phyloP scores from a whole-genome alignment of 148 eudicot species.

The Rhododendron molle region DNA sequence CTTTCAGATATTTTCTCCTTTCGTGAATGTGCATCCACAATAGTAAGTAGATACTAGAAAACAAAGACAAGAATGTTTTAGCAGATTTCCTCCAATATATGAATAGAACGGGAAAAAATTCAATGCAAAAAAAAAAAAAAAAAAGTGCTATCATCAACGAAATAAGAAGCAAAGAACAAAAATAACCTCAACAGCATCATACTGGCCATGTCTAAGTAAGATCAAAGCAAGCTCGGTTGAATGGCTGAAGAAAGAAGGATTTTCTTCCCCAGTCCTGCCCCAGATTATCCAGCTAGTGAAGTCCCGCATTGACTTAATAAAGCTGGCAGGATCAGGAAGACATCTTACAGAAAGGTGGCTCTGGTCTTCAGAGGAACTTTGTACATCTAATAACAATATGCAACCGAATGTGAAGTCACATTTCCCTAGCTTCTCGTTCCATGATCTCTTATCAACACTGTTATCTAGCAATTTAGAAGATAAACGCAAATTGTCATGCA shows the following conservation, averaged over 20 bases:
- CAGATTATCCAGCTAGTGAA: constrained; percentile 86
- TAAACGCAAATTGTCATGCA: neutral
- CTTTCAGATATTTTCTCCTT: constrained; percentile 70
- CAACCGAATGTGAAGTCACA: constrained; percentile 73
- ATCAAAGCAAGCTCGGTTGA: constrained; percentile 65
- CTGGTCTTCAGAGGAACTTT: constrained; percentile 35
- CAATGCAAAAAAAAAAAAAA: neutral
- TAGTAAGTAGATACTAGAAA: constrained; percentile 61
- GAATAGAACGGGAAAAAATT: neutral
- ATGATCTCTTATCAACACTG: constrained; percentile 45
- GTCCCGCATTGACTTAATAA: constrained; percentile 44
- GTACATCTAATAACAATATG: constrained; percentile 45
- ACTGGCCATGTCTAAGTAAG: constrained; percentile 78
- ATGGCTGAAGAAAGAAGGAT: constrained; percentile 56
- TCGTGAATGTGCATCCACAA: constrained; percentile 61
- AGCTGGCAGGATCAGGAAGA: constrained; percentile 53
- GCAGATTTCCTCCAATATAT: neutral
- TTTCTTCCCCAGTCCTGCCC: constrained; percentile 59
- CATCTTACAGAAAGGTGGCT: constrained; percentile 27
- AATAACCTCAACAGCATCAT: constrained; percentile 77
- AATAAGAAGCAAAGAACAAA: constrained; percentile 24
- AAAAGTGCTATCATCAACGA: neutral
- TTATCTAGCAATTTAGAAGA: constrained; percentile 38
- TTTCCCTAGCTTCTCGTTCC: constrained; percentile 78
- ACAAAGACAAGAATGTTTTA: constrained; percentile 16